Evolutionary conservation across 345 rosid species (phyloP).

Genomic region (Brassica carinata): DNA sequence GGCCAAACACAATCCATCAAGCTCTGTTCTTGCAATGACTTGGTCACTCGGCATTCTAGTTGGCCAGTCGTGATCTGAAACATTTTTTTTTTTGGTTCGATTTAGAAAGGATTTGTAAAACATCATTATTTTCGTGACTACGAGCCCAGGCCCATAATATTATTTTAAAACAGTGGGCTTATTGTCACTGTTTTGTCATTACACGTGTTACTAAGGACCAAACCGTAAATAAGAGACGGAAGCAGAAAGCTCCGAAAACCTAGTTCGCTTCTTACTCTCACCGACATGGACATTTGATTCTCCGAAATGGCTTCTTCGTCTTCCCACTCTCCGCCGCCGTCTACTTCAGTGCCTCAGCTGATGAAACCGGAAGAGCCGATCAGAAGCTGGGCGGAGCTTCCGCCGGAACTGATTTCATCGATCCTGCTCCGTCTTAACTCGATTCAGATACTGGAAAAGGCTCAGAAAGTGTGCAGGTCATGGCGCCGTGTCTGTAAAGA

Average conservation of each 20-base stretch:
- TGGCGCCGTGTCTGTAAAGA: not conserved
- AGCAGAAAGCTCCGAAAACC: not conserved
- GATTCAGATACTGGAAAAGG: not conserved
- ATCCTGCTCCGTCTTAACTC: not conserved
- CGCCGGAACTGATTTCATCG: not conserved
- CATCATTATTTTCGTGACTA: no score
- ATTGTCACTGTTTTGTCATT: no score
- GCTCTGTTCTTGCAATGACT: no score
- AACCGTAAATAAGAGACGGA: not conserved
- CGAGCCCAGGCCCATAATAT: no score
- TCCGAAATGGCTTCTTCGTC: not conserved
- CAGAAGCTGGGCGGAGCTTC: not conserved
- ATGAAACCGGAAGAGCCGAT: not conserved
- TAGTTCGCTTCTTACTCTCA: not conserved
- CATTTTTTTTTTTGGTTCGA: no score
- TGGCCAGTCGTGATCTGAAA: no score
- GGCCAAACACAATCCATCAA: no score
- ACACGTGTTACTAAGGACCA: not conserved
- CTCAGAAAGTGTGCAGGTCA: not conserved
- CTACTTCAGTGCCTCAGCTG: not conserved
- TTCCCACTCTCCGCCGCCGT: not conserved
- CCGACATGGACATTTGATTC: not conserved
- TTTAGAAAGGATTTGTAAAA: no score
- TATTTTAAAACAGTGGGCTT: no score
- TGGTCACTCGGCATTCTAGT: no score